Base-by-base conservation (phyloP, 768 basidiomycete genomes). In the Boletus huronensis region DNA sequence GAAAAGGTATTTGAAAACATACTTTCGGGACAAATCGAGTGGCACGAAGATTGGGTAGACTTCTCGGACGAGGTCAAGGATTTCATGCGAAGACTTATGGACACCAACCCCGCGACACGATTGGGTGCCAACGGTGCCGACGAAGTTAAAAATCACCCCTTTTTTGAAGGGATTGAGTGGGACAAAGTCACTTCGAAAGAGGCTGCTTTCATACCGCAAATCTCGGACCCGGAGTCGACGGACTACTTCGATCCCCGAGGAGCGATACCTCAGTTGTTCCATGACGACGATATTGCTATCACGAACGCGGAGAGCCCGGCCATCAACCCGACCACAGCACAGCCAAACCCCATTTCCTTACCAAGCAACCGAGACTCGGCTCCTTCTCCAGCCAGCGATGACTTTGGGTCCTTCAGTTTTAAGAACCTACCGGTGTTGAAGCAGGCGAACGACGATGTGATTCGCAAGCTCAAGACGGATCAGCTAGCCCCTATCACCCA, bases 1-100 rank as follows among this genome's bases (percentile, higher is more conserved):
- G 94, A 97, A 70, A 91, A 90, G 72, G 95, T 99, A 5, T 98
- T 99, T 64, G 95, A 97, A 74, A 98, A 98, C 68, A 98, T 98
- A 65, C 79, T 98, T 21, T 97, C 96, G 11, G 87, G 94, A 5
- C 85, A 88, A 29, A 81, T 98, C 65, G 88, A 96, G 55, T 99
- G 95, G 95, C 90, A 97, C 68, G 93, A 97, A 61, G 93, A 96
- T 40, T 92, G 87, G 78, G 75, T 94, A 17, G 91, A 94, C 52
- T 84, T 85, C 61, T 91, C 92, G 14, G 79, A 82, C 13, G 93
- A 95, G 66, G 90, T 90, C 25, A 84, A 84, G 51, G 90, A 98
- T 69, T 90, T 99, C 64, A 95, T 98, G 83, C 80, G 85, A 64
- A 78, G 85, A 28, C 78, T 99, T 36, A 76, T 98, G 82, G 87